Conservation (phyloP, 768 basidiomycete genomes). For the Tricholoma bakamatsutake region DNA sequence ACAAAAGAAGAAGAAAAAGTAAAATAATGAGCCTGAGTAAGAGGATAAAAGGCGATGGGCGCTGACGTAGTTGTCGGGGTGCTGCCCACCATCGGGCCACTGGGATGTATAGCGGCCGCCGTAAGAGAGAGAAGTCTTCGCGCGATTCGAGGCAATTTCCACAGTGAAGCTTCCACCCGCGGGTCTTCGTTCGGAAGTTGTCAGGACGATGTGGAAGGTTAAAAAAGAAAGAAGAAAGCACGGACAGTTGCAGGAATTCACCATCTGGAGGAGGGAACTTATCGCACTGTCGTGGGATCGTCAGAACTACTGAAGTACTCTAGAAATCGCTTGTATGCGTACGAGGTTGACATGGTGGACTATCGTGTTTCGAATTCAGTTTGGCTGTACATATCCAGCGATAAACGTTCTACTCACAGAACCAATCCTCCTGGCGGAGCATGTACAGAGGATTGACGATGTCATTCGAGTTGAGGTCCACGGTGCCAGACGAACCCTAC, state of each 20-base stretch:
- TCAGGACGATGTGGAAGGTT: background rate
- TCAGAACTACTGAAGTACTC: background rate
- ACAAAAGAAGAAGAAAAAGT: too few species aligned
- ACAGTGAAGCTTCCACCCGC: constrained; percentile 43
- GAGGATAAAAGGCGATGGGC: background rate
- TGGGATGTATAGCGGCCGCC: constrained; percentile 29
- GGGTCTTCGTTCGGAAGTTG: constrained; percentile 25
- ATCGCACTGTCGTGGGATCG: constrained; percentile 26
- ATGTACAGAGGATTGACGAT: constrained; percentile 39
- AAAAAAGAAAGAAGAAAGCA: background rate
- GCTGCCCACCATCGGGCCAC: constrained; percentile 40
- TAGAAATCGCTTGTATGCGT: constrained; percentile 4
- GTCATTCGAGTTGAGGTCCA: constrained; percentile 32
- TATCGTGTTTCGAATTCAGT: constrained; percentile 10
- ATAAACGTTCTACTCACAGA: constrained; percentile 30
- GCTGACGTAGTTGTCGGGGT: constrained; percentile 43
- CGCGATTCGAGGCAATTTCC: constrained; percentile 45
- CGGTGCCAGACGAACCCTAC: constrained; percentile 24
- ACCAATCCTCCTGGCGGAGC: constrained; percentile 35
- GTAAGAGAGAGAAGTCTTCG: constrained; percentile 39
- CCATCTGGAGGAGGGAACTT: constrained; percentile 37
- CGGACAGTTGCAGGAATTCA: constrained; percentile 38
- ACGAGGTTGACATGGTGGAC: constrained; percentile 34
- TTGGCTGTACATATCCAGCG: background rate
- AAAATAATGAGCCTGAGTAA: background rate